Conservation (phyloP, 768 basidiomycete species). For the Mycena filopes region DNA sequence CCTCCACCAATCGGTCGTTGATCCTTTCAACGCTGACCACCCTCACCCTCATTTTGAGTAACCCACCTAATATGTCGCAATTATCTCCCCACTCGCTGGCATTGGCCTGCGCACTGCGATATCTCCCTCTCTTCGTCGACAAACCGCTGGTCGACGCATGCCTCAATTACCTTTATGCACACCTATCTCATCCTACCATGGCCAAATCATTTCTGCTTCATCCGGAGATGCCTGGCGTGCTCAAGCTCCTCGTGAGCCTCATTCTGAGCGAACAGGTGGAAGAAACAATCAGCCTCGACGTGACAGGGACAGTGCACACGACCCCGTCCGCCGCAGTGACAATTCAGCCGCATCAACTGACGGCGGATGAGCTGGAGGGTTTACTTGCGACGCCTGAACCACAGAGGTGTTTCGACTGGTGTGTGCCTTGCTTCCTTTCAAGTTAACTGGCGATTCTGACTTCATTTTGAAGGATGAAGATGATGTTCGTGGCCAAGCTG, state of each 20-base stretch:
- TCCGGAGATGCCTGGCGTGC: conserved; percentile 73
- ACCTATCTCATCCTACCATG: conserved; percentile 79
- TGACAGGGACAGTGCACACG: conserved; percentile 68
- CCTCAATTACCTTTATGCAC: conserved; percentile 79
- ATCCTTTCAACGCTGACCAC: conserved; percentile 73
- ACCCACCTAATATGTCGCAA: conserved; percentile 66
- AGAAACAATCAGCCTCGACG: conserved; percentile 70
- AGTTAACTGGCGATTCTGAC: conserved; percentile 13
- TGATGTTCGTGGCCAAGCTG: conserved; percentile 82
- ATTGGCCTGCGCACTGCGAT: conserved; percentile 71
- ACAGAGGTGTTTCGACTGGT: conserved; percentile 88
- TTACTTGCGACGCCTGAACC: conserved; percentile 74
- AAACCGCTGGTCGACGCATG: conserved; percentile 75
- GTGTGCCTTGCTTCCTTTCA: conserved; percentile 10
- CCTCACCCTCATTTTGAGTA: conserved; percentile 70
- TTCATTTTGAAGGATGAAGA: conserved; percentile 79
- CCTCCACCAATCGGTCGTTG: conserved; percentile 78
- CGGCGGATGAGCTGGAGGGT: conserved; percentile 72
- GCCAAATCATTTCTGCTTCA: conserved; percentile 82
- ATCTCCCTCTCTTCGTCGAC: conserved; percentile 79
- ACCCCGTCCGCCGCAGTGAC: conserved; percentile 61
- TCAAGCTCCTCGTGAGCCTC: conserved; percentile 74
- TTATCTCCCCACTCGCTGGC: conserved; percentile 67
- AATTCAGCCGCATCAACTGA: conserved; percentile 72
- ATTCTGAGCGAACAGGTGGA: conserved; percentile 79